Percentiles rank a stretch among this genome's conserved stretches.
These are phyloP conservation scores for Cadophora luteo-olivacea DNA, from an alignment of 2,329 filamentous ascomycete genomes.

Conservation along the genomic window DNA sequence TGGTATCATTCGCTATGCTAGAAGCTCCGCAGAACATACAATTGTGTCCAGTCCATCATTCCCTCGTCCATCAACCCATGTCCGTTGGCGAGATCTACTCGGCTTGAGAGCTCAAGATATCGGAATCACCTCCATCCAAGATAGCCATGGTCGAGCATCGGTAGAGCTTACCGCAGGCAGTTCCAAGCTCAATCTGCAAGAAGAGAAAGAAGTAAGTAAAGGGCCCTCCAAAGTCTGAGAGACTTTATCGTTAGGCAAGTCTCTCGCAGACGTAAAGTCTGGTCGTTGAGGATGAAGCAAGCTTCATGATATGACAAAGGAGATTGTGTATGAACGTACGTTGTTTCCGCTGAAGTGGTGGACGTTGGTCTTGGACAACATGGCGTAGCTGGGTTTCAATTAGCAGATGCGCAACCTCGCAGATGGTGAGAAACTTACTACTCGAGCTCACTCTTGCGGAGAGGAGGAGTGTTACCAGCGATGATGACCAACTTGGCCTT, in stretches of 20 bases:
- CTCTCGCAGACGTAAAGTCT: conserved; percentile 47
- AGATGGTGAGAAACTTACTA: conserved; percentile 49
- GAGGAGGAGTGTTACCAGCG: conserved; percentile 93
- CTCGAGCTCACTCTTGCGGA: conserved; percentile 97
- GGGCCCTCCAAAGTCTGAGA: conserved; percentile 84
- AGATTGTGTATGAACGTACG: conserved; percentile 74
- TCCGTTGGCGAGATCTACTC: conserved; percentile 53
- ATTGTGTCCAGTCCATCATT: conserved; percentile 16
- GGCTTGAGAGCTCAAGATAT: conserved; percentile 85
- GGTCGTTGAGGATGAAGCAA: conserved; percentile 32
- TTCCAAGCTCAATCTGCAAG: conserved; percentile 92
- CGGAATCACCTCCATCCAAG: conserved; percentile 96
- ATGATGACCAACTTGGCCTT: conserved; percentile 99
- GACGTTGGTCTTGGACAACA: conserved; percentile 91
- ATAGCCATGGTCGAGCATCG: conserved; percentile 97
- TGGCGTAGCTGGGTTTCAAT: conserved; percentile 66
- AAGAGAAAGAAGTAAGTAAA: conserved; percentile 59
- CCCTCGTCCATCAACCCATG: conserved; percentile 12
- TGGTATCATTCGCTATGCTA: conserved; percentile 39
- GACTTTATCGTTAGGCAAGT: conserved; percentile 91
- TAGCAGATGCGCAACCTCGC: neutral
- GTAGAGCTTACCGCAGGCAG: conserved; percentile 99
- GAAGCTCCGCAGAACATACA: conserved; percentile 24
- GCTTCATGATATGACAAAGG: conserved; percentile 28
- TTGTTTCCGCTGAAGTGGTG: conserved; percentile 99